Evolutionary conservation across 495 filamentous ascomycete species (phyloP).

Genomic region (Neurospora sp.): DNA sequence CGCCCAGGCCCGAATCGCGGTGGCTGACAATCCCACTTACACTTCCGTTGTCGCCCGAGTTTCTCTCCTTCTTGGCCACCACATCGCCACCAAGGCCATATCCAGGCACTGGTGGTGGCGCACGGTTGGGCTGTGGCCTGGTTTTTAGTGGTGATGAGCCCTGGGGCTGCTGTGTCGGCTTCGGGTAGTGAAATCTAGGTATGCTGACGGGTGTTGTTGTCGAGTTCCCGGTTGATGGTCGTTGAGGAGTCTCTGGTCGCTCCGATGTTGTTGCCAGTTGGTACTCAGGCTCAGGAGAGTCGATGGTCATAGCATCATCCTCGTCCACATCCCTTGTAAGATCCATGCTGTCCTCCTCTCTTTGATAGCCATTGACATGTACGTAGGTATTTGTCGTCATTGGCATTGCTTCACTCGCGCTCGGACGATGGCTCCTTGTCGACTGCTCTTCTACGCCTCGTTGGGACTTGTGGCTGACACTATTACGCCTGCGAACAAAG

Average conservation of each 20-base stretch:
- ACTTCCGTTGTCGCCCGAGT: background rate
- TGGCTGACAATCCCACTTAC: background rate
- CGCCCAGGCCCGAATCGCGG: constrained; percentile 1
- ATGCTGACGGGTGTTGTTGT: constrained; percentile 5
- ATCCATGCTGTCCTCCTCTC: background rate
- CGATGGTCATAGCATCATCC: constrained; percentile 12
- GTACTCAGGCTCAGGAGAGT: constrained; percentile 2
- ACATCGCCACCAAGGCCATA: background rate
- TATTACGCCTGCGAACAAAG: background rate
- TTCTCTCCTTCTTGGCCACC: background rate
- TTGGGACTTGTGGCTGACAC: background rate
- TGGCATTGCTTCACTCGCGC: background rate
- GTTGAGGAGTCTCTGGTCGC: background rate
- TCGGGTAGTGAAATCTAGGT: constrained; percentile 13
- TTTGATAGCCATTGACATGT: background rate
- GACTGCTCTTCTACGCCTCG: background rate
- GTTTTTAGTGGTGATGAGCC: constrained; percentile 16
- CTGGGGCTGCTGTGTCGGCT: constrained; percentile 2
- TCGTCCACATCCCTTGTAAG: background rate
- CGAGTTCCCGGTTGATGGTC: background rate
- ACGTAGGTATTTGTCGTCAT: background rate
- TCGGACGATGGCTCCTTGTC: background rate
- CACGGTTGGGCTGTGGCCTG: constrained; percentile 27
- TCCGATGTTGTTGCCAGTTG: constrained; percentile 5
- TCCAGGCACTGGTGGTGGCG: constrained; percentile 27